phyloP scores from a whole-genome alignment of 83 land plant genomes.

The Diphasiastrum complanatum region DNA sequence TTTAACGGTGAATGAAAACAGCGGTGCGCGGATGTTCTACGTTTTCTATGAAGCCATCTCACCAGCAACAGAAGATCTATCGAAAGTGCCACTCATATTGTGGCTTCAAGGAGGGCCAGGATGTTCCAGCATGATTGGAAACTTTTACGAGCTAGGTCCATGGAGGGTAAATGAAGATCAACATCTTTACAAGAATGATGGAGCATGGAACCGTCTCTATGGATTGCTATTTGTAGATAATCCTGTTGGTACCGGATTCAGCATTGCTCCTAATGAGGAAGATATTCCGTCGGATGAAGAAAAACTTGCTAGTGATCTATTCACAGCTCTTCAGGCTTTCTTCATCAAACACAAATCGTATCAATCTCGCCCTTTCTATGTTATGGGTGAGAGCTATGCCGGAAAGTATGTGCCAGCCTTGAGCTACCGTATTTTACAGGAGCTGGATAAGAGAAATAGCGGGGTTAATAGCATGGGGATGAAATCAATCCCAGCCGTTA shows the following conservation, averaged over 20 bases:
- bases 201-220: slow-evolving; percentile 68
- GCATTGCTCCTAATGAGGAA: slow-evolving; percentile 40
- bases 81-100: slow-evolving; percentile 49
- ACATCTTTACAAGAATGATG: slow-evolving; percentile 35
- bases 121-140: slow-evolving; percentile 75
- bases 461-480: background rate
- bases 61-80: slow-evolving; percentile 18
- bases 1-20: slow-evolving; percentile 34
- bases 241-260: slow-evolving; percentile 80
- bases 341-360: slow-evolving; percentile 30
- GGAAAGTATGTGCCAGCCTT: slow-evolving; percentile 82
- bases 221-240: slow-evolving; percentile 80
- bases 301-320: slow-evolving; percentile 50
- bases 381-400: slow-evolving; percentile 85
- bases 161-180: slow-evolving; percentile 38
- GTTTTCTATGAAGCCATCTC: slow-evolving; percentile 72
- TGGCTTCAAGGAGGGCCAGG: slow-evolving; percentile 98
- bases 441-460: slow-evolving; percentile 13
- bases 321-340: slow-evolving; percentile 43
- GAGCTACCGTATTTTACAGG: slow-evolving; percentile 47
- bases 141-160: slow-evolving; percentile 80
- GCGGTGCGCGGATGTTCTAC: slow-evolving; percentile 54
- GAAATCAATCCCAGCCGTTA: slow-evolving; percentile 17
- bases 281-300: slow-evolving; percentile 54
- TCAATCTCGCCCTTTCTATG: slow-evolving; percentile 46